Conservation (phyloP, 2,329 filamentous ascomycete species). For the Trichoderma koningiopsis region DNA sequence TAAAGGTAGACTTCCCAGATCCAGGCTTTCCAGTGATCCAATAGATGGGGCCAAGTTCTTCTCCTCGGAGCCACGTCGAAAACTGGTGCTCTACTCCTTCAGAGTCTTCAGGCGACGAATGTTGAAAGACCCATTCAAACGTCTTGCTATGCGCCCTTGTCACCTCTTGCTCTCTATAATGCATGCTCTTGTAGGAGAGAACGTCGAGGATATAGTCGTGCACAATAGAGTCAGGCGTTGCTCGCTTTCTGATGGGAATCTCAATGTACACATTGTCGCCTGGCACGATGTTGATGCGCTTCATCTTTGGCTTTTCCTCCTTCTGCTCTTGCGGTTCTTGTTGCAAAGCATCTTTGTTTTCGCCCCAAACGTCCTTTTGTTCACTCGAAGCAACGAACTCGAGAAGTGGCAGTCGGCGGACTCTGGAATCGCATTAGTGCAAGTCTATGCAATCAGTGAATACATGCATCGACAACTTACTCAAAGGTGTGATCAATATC, state of each 20-base stretch:
- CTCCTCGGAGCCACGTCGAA: conserved; percentile 34
- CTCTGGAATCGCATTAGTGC: not conserved
- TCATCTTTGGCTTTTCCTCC: conserved; percentile 5
- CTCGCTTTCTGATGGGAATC: not conserved
- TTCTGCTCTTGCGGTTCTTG: not conserved
- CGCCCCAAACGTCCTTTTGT: not conserved
- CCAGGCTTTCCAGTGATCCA: conserved; percentile 49
- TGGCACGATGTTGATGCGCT: not conserved
- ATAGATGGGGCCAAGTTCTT: conserved; percentile 34
- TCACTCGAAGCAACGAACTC: not conserved
- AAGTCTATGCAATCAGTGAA: not conserved
- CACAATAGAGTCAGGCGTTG: conserved; percentile 31
- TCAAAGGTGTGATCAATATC: not conserved
- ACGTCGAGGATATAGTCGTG: conserved; percentile 39
- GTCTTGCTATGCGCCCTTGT: conserved; percentile 38
- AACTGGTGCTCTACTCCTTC: conserved; percentile 29
- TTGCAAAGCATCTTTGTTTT: not conserved
- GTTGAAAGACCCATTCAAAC: conserved; percentile 43
- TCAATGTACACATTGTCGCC: conserved; percentile 8
- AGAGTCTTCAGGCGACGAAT: not conserved
- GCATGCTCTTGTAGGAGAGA: conserved; percentile 39
- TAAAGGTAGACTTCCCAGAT: conserved; percentile 51
- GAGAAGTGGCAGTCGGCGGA: not conserved
- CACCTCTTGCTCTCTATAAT: conserved; percentile 37
- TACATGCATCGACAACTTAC: not conserved